Percentiles rank a stretch among this genome's conserved stretches.
Evolutionary conservation across 495 filamentous ascomycete genomes (phyloP).

Genomic region (Neurospora sp.): DNA sequence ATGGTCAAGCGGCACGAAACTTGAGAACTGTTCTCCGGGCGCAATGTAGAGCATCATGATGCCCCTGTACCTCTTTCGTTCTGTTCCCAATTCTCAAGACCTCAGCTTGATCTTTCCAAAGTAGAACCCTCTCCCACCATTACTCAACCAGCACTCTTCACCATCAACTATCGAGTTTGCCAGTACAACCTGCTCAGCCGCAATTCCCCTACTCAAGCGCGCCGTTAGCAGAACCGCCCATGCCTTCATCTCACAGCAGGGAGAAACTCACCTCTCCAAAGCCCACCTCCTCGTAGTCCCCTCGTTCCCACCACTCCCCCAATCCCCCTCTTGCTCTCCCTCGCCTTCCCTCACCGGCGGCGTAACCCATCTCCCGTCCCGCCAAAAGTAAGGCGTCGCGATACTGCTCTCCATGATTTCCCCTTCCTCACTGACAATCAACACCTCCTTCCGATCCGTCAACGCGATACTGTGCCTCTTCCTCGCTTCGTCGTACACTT

Average conservation of each 20-base stretch:
- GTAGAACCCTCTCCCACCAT: slow-evolving; percentile 72
- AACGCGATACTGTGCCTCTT: slow-evolving; percentile 44
- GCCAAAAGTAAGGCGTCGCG: slow-evolving; percentile 71
- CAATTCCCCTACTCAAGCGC: slow-evolving; percentile 32
- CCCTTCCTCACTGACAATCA: slow-evolving; percentile 55
- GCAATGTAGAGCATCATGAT: neutral
- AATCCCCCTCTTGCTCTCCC: neutral
- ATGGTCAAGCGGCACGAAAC: neutral
- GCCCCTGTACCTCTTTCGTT: too few species aligned
- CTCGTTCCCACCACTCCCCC: slow-evolving; percentile 62
- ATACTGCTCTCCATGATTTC: slow-evolving; percentile 82
- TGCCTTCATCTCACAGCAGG: neutral
- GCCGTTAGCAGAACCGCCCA: slow-evolving; percentile 3
- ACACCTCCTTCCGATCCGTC: slow-evolving; percentile 53
- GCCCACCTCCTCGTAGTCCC: slow-evolving; percentile 79
- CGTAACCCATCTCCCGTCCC: slow-evolving; percentile 56
- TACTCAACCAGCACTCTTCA: slow-evolving; percentile 77
- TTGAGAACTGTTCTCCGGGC: neutral
- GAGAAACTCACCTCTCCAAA: slow-evolving; percentile 40
- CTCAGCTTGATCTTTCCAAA: slow-evolving; percentile 21
- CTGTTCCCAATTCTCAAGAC: neutral
- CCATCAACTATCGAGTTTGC: slow-evolving; percentile 51
- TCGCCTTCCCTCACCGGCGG: slow-evolving; percentile 35
- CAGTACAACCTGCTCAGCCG: slow-evolving; percentile 48
- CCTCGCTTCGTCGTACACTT: slow-evolving; percentile 56